These are phyloP conservation scores for Casuarina equisetifolia DNA, from an alignment of 306 rosid species.

Conservation along the genomic window DNA sequence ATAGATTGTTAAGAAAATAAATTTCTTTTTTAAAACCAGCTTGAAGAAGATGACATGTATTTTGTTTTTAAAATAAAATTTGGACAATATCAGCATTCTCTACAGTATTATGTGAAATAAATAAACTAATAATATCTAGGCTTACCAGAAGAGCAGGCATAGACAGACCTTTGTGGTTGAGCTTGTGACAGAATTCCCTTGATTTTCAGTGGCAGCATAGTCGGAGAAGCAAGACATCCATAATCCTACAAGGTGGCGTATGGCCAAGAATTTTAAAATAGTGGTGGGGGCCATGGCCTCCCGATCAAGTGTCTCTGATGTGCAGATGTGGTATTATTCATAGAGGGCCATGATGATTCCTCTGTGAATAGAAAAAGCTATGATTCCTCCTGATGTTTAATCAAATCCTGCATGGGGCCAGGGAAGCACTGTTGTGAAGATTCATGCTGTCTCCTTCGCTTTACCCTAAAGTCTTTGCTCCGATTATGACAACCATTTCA, in stretches of 20 bases:
- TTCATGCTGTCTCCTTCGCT: constrained; percentile 74
- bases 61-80: too few species aligned
- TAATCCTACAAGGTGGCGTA: background rate
- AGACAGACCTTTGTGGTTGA: background rate
- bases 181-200: background rate
- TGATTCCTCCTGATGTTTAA: constrained; percentile 33
- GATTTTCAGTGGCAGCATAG: background rate
- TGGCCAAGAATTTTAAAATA: background rate
- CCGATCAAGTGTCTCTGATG: constrained; percentile 30
- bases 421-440: constrained; percentile 57
- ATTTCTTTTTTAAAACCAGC: too few species aligned
- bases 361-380: constrained; percentile 28
- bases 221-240: background rate
- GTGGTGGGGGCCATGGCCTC: constrained; percentile 35
- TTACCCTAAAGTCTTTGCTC: constrained; percentile 49
- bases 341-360: constrained; percentile 46
- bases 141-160: too few species aligned
- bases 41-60: too few species aligned
- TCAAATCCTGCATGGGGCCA: constrained; percentile 60
- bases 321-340: constrained; percentile 48
- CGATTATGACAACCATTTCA: constrained; percentile 65
- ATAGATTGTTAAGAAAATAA: too few species aligned
- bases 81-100: too few species aligned
- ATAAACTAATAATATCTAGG: too few species aligned
- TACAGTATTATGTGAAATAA: too few species aligned